Evolutionary conservation across 75 land plant species (phyloP).

Genomic region (Sequoiadendron giganteum): DNA sequence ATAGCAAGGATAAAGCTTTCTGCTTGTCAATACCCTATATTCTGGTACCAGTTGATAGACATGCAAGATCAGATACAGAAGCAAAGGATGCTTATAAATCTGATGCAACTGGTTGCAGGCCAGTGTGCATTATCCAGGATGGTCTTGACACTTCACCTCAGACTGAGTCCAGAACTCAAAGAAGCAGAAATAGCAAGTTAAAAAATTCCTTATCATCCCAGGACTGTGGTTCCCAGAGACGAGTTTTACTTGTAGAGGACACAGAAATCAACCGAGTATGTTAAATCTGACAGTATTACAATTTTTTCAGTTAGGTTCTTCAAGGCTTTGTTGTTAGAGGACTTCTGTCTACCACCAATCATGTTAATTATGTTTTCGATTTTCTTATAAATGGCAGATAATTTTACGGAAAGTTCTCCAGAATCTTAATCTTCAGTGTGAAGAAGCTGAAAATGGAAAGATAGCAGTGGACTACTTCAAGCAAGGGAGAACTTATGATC

Average conservation of each 20-base stretch:
- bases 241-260: slow-evolving; percentile 45
- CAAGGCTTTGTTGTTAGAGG: neutral
- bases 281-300: neutral
- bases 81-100: neutral
- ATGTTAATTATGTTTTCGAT: neutral
- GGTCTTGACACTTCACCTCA: neutral
- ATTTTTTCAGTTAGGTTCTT: neutral
- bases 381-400: slow-evolving; percentile 21
- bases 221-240: neutral
- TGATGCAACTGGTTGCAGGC: neutral
- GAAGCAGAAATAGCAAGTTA: neutral
- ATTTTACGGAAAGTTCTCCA: slow-evolving; percentile 43
- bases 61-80: neutral
- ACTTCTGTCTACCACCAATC: neutral
- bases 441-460: slow-evolving; percentile 63
- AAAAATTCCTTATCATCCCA: neutral
- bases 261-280: slow-evolving; percentile 40
- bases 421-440: slow-evolving; percentile 48
- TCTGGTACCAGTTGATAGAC: slow-evolving; percentile 15
- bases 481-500: slow-evolving; percentile 47
- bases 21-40: slow-evolving; percentile 39
- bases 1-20: slow-evolving; percentile 35
- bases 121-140: neutral
- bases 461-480: slow-evolving; percentile 46
- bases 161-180: neutral